A percentile compares a stretch with the other conserved stretches of the same genome.
Conservation (phyloP, 2,329 filamentous ascomycete species). For the Alternaria alternata region DNA sequence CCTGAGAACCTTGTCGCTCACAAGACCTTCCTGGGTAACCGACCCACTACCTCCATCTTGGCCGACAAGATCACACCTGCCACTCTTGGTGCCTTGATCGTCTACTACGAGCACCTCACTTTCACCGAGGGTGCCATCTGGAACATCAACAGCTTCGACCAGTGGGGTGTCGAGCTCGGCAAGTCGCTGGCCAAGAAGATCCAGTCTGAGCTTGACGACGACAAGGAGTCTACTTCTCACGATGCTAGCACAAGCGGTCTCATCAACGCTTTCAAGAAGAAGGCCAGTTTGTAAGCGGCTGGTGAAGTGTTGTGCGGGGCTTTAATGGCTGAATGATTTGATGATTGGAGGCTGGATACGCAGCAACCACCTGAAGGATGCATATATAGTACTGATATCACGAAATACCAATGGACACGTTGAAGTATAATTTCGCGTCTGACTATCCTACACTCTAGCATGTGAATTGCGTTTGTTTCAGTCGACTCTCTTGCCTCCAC, state of each 20-base stretch:
- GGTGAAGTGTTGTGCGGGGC: neutral
- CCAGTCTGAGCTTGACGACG: conserved; percentile 77
- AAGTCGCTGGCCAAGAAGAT: conserved; percentile 86
- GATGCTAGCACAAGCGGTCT: conserved; percentile 89
- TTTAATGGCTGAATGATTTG: conserved; percentile 22
- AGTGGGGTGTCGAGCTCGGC: conserved; percentile 98
- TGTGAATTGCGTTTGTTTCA: conserved; percentile 10
- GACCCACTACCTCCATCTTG: conserved; percentile 93
- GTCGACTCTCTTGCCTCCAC: conserved; percentile 54
- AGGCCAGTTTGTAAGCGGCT: conserved; percentile 54
- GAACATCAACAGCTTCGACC: conserved; percentile 99
- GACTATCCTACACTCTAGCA: neutral
- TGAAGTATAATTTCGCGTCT: conserved; percentile 1
- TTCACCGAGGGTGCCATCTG: conserved; percentile 97
- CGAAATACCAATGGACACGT: conserved; percentile 11
- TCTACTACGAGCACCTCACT: conserved; percentile 98
- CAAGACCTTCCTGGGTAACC: conserved; percentile 99
- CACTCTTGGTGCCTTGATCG: conserved; percentile 92
- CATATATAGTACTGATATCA: conserved; percentile 10
- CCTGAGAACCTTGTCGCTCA: conserved; percentile 84
- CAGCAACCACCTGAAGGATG: conserved; percentile 10
- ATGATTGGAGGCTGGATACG: conserved; percentile 13
- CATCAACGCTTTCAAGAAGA: conserved; percentile 91
- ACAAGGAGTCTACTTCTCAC: conserved; percentile 75
- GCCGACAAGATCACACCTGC: conserved; percentile 93